phyloP scores from a whole-genome alignment of 148 eudicot species.

The Rhododendron griersonianum region DNA sequence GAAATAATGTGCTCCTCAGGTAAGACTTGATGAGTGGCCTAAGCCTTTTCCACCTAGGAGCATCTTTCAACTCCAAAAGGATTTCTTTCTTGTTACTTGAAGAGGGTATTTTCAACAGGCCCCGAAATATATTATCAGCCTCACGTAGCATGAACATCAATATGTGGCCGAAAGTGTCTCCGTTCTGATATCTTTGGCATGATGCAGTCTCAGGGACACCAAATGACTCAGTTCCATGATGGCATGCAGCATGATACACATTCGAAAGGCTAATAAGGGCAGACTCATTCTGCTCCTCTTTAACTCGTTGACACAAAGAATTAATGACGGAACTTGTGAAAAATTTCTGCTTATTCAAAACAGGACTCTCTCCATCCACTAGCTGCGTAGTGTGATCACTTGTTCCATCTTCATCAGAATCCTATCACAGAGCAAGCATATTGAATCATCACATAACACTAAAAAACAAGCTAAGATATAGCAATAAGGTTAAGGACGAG shows the following conservation, averaged over 20 bases:
- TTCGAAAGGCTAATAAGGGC: conserved; percentile 65
- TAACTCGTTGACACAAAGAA: conserved; percentile 52
- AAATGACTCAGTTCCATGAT: conserved; percentile 58
- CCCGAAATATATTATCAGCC: conserved; percentile 65
- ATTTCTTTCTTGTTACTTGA: conserved; percentile 53
- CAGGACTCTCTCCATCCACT: conserved; percentile 25
- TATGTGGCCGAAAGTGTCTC: conserved; percentile 52
- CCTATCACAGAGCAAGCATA: conserved; percentile 33
- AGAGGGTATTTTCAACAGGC: conserved; percentile 45
- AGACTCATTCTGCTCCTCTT: conserved; percentile 43
- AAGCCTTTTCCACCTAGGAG: conserved; percentile 62
- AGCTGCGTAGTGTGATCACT: conserved; percentile 26
- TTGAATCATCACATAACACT: neutral
- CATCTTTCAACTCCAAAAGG: conserved; percentile 47
- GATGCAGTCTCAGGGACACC: conserved; percentile 16
- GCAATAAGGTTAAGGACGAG: neutral
- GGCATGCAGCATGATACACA: conserved; percentile 83
- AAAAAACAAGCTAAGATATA: neutral
- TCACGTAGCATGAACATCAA: conserved; percentile 67
- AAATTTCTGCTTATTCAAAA: conserved; percentile 27
- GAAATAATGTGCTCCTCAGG: conserved; percentile 69
- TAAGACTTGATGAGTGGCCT: conserved; percentile 76
- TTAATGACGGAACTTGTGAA: conserved; percentile 41
- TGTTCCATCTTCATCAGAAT: conserved; percentile 66
- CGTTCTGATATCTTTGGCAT: conserved; percentile 37